phyloP scores from a whole-genome alignment of 164 flowering plant genomes.

The Nymphaea colorata region DNA sequence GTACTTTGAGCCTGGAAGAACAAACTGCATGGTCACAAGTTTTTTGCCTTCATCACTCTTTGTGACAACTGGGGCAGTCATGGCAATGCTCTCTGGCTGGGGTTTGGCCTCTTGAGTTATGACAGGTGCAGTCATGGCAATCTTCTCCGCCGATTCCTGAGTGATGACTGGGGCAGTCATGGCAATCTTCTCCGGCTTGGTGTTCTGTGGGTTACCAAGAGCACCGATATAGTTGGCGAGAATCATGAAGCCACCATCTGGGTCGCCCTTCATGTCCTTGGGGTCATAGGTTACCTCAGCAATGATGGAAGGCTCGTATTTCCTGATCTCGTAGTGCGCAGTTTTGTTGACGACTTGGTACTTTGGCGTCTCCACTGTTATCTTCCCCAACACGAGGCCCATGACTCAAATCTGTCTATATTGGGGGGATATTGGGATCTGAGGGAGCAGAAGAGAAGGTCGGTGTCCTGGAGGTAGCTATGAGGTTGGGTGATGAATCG shows the following conservation, averaged over 20 bases:
- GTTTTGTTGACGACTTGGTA: constrained; percentile 39
- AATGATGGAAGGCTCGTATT: constrained; percentile 44
- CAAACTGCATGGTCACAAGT: constrained; percentile 68
- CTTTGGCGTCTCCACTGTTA: constrained; percentile 65
- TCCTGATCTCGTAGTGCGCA: constrained; percentile 61
- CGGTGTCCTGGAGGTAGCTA: neutral
- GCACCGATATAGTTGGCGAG: constrained; percentile 81
- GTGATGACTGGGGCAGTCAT: constrained; percentile 79
- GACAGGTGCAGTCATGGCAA: constrained; percentile 77
- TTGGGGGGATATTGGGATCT: too few species aligned
- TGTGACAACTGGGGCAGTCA: neutral
- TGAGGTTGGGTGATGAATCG: neutral
- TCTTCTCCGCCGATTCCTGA: constrained; percentile 31
- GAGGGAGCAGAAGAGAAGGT: too few species aligned
- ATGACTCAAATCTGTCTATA: constrained; percentile 9
- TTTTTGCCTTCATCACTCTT: constrained; percentile 2
- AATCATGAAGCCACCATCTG: constrained; percentile 61
- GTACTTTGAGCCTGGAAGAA: constrained; percentile 49
- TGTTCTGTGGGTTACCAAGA: constrained; percentile 63
- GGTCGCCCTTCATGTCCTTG: constrained; percentile 41
- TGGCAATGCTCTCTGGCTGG: neutral
- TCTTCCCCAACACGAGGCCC: constrained; percentile 72
- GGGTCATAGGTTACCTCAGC: constrained; percentile 73
- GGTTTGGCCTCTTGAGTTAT: constrained; percentile 17
- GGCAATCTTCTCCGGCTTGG: constrained; percentile 56